Evolutionary conservation across 2,329 filamentous ascomycete genomes (phyloP), one percentile per base, ranked within the genome.

Genomic region (Talaromyces sp.): DNA sequence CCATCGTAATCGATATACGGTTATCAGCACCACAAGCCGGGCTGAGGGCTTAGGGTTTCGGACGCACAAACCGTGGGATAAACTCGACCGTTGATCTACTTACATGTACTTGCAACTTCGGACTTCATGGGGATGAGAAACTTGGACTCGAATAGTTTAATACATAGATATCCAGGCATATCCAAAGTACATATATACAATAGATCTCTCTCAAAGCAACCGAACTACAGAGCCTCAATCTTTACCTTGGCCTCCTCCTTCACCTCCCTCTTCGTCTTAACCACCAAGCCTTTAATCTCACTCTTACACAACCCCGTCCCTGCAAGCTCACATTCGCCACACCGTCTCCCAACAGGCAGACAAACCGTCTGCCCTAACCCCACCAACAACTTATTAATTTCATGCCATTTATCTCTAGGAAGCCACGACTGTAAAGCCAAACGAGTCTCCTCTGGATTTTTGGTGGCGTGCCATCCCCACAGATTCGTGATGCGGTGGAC

Each of bases 401-500:
- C 90, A 72, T 89, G 88, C 92, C 92, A 97, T 67, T 84, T 85
- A 53, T 96, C 89, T 60, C 75, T 82, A 2, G 92, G 92, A 65
- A 97, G 77, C 92, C 92, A 97, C 15, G 80, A 80, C 76, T 97
- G 84, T 59, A 97, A 78, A 35, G 85, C 84, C 56, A 80, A 75
- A 43, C 92, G 81, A 31, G 92, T 96, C 70, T 89, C 88, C 76
- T 97, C 92, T 0, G 92, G 92, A 11, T 79, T 88, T 66, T 84
- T 86, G 2, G 88, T 93, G 71, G 84, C 84, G 71, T 95, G 84
- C 92, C 92, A 97, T 3, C 89, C 89, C 91, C 91, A 96, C 28
- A 96, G 78, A 75, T 96, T 96, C 53, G 91, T 93, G 73, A 97
- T 95, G 57, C 92, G 88, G 75, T 96, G 92, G 3, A 97, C 92